Base-by-base conservation (phyloP, 805 yeast genomes). In the Metschnikowia dekortorum region DNA sequence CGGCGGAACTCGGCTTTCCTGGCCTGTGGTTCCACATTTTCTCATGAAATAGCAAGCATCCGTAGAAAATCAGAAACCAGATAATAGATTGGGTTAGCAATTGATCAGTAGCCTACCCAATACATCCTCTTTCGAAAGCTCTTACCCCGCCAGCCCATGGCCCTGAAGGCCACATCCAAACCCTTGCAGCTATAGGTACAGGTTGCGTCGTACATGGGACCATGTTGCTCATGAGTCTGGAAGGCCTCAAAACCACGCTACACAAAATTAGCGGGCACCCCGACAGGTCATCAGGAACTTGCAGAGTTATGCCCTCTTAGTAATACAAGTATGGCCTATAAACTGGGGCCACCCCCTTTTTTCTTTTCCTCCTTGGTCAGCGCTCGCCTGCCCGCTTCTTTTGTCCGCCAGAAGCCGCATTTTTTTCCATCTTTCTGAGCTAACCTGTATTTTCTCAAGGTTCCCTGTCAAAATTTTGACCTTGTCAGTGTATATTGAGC, bases 401-500 rank as follows among this genome's bases (percentile, higher is more conserved):
- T 44, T 44, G 47, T 44, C 33, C 48, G 39, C 50, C 47, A 28
- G 30, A n/a, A 34, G 26, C 33, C 39, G 46, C 39, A 35, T 44
- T 44, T 44, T 43, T 44, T 44, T 44, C 33, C 14, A 44, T 28
- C 46, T 44, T 44, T 44, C 34, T 44, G 39, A 44, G 39, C 46
- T 18, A 18, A 32, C 46, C 33, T 44, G 18, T 44, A 44, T 35
- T 44, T 28, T 35, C 40, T 44, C 38, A 43, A 41, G 44, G 44
- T 31, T 35, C 30, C 13, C 45, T 34, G 26, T 42, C 38, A 33
- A 33, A 33, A 22, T 42, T 33, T 42, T 31, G 31, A 42, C n/a
- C 38, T 31, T n/a, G 38, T 22, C 45, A 42, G 30, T 18, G 37
- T 31, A 16, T 11, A 42, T 31, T 33, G 30, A 42, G 37, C 31